Percentiles rank a stretch among this genome's conserved stretches.
These are phyloP conservation scores for Zea luxurians DNA, from an alignment of 176 grass and related monocot genomes.

Conservation along the genomic window DNA sequence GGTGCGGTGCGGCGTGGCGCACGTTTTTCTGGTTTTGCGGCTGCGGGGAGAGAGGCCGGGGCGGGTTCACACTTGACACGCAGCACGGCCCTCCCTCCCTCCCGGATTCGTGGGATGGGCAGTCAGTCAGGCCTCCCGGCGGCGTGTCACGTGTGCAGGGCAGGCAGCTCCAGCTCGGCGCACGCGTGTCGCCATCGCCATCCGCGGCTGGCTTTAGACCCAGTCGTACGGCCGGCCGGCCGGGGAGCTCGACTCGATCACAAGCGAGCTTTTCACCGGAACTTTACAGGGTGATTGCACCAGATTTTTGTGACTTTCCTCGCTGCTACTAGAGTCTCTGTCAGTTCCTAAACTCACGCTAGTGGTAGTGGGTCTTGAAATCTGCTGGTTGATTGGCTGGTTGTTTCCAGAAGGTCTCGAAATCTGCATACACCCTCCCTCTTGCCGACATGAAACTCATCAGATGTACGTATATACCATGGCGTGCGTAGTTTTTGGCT, in stretches of 20 bases:
- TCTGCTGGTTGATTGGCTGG: too few species aligned
- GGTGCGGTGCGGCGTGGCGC: slow-evolving; percentile 25
- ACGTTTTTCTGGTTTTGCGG: slow-evolving; percentile 24
- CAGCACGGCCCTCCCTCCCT: neutral
- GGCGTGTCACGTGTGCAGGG: neutral
- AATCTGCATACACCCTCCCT: too few species aligned
- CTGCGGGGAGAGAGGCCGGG: neutral
- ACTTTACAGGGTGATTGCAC: neutral
- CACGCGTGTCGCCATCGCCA: neutral
- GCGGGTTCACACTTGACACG: neutral
- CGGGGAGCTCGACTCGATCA: neutral
- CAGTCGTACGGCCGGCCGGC: neutral
- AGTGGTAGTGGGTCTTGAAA: too few species aligned
- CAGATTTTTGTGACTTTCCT: neutral
- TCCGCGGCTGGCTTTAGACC: slow-evolving; percentile 26
- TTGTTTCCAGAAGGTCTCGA: too few species aligned
- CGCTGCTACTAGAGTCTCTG: neutral
- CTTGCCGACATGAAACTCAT: too few species aligned
- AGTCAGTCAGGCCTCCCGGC: neutral
- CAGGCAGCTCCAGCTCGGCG: too few species aligned
- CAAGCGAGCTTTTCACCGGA: neutral
- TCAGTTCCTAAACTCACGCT: too few species aligned
- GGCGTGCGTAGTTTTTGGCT: too few species aligned
- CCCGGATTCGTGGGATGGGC: slow-evolving; percentile 5
- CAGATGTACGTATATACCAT: too few species aligned